Evolutionary conservation across 2,329 filamentous ascomycete genomes (phyloP).

Genomic region (Graphilbum ipis-grandicollis): DNA sequence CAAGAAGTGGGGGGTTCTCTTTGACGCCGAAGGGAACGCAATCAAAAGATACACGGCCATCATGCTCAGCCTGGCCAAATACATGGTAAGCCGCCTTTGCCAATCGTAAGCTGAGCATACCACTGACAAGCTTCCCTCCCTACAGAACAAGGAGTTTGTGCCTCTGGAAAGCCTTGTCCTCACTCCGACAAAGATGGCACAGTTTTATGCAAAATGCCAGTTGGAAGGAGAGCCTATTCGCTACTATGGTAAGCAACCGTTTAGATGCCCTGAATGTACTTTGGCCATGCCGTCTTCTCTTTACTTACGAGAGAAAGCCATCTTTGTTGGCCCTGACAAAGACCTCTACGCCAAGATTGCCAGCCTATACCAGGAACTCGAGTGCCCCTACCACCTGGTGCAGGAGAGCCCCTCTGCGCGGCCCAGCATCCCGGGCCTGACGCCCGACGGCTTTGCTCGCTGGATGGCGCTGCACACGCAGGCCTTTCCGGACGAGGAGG

Average conservation of each 20-base stretch:
- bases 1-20: constrained; percentile 50
- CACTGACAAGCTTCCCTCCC: too few species aligned
- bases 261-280: too few species aligned
- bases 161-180: constrained; percentile 54
- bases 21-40: constrained; percentile 48
- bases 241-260: constrained; percentile 49
- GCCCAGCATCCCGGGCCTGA: constrained; percentile 47
- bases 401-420: constrained; percentile 32
- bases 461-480: constrained; percentile 61
- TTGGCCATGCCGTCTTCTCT: too few species aligned
- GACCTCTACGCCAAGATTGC: constrained; percentile 1
- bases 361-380: constrained; percentile 35
- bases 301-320: constrained; percentile 18
- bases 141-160: constrained; percentile 49
- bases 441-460: constrained; percentile 46
- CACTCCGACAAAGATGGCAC: constrained; percentile 55
- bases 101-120: too few species aligned
- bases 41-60: constrained; percentile 54
- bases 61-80: constrained; percentile 53
- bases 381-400: constrained; percentile 48
- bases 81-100: constrained; percentile 50
- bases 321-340: constrained; percentile 25
- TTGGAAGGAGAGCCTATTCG: constrained; percentile 49
- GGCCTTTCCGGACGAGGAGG: constrained; percentile 62
- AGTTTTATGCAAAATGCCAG: constrained; percentile 53